phyloP scores from a whole-genome alignment of 805 yeast species.

The Wickerhamomyces mucosus region DNA sequence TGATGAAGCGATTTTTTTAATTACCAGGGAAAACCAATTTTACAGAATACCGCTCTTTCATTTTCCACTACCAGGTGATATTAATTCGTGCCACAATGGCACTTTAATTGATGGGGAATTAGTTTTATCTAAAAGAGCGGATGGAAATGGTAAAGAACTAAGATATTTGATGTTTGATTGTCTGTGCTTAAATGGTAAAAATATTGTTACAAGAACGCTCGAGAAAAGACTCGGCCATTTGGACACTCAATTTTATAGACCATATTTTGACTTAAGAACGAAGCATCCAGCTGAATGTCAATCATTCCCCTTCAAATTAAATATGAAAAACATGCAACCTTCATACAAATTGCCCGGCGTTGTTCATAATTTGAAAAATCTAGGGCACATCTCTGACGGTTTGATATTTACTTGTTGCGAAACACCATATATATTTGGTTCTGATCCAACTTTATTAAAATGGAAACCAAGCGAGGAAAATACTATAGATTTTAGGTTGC shows the following conservation, averaged over 20 bases:
- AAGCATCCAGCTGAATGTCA: slow-evolving; percentile 65
- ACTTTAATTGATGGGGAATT: slow-evolving; percentile 92
- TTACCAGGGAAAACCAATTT: slow-evolving; percentile 84
- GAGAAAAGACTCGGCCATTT: slow-evolving; percentile 83
- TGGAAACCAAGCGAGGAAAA: slow-evolving; percentile 98
- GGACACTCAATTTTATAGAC: slow-evolving; percentile 70
- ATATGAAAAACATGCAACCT: slow-evolving; percentile 81
- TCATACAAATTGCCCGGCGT: slow-evolving; percentile 73
- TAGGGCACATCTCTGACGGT: slow-evolving; percentile 91
- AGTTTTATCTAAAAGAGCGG: slow-evolving; percentile 55
- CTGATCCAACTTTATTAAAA: slow-evolving; percentile 77
- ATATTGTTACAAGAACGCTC: slow-evolving; percentile 59
- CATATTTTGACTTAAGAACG: slow-evolving; percentile 63
- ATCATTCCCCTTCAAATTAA: slow-evolving; percentile 76
- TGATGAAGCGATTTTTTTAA: slow-evolving; percentile 82
- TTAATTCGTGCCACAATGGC: slow-evolving; percentile 66
- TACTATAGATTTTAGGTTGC: slow-evolving; percentile 78
- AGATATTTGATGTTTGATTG: slow-evolving; percentile 89
- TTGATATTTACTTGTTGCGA: slow-evolving; percentile 86
- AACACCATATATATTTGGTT: slow-evolving; percentile 80
- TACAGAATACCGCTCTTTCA: slow-evolving; percentile 75
- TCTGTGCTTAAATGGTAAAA: slow-evolving; percentile 69
- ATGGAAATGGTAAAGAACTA: slow-evolving; percentile 49
- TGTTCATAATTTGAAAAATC: slow-evolving; percentile 55
- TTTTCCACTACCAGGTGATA: slow-evolving; percentile 54